Conservation (phyloP, 257 asterid genomes). For the Nicotiana benthamiana region DNA sequence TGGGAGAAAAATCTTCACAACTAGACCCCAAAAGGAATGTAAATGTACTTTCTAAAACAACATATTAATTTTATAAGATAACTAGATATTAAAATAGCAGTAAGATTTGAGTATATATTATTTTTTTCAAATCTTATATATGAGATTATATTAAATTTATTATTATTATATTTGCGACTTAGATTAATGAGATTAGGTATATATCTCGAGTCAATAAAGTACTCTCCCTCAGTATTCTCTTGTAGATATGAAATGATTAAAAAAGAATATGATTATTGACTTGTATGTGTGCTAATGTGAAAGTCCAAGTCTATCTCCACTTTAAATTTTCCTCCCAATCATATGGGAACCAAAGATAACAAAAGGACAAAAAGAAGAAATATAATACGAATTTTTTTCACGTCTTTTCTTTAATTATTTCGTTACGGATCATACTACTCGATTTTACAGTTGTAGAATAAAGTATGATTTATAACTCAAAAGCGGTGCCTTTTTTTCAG, state of each 20-base stretch:
- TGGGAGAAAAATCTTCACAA: not conserved
- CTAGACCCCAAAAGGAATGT: not conserved
- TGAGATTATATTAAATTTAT: too few species aligned
- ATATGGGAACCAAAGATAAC: not conserved
- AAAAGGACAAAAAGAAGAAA: conserved; percentile 1
- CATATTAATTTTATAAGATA: not conserved
- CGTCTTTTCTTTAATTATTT: too few species aligned
- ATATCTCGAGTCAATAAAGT: too few species aligned
- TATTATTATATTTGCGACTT: too few species aligned
- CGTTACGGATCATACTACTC: not conserved
- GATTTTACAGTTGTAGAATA: not conserved
- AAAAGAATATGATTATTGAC: not conserved
- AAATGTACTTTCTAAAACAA: not conserved
- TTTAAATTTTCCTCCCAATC: not conserved
- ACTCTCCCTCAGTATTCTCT: not conserved
- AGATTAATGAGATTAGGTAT: too few species aligned
- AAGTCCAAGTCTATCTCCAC: not conserved
- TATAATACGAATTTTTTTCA: not conserved
- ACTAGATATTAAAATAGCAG: too few species aligned
- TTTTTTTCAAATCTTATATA: too few species aligned
- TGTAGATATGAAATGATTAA: not conserved
- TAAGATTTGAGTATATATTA: too few species aligned
- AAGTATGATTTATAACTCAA: not conserved
- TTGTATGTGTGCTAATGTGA: not conserved
- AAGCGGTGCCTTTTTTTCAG: not conserved